phyloP scores from a whole-genome alignment of 768 basidiomycete species.

The Tremella mesenterica region DNA sequence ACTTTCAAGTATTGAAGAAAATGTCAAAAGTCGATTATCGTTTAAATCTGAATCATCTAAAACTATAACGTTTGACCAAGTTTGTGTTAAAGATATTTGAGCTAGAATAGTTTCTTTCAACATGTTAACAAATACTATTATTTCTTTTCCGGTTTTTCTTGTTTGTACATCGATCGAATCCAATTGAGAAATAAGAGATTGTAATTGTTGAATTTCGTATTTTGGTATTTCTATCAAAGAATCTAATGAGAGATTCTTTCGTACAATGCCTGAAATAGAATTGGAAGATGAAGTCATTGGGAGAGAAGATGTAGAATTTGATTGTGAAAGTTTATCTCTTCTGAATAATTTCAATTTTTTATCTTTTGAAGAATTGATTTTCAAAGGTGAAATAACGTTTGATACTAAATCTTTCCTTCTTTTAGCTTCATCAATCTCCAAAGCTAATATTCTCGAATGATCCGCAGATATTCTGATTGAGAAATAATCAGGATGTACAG shows the following conservation, averaged over 20 bases:
- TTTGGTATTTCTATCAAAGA: constrained; percentile 4
- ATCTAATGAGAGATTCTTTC: constrained; percentile 4
- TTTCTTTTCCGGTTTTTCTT: constrained; percentile 34
- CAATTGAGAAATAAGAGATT: constrained; percentile 16
- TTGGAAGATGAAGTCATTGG: too few species aligned
- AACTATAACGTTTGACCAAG: constrained; percentile 34
- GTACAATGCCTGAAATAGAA: too few species aligned
- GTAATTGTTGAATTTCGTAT: constrained; percentile 4
- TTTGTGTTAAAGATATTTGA: constrained; percentile 23
- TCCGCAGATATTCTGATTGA: constrained; percentile 47
- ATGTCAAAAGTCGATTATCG: constrained; percentile 38
- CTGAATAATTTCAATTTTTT: constrained; percentile 37
- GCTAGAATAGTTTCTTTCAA: constrained; percentile 34
- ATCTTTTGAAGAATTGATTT: constrained; percentile 13
- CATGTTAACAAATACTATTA: constrained; percentile 29
- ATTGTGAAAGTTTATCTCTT: constrained; percentile 28
- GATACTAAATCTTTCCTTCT: constrained; percentile 60
- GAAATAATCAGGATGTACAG: constrained; percentile 44
- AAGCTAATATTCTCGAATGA: constrained; percentile 47
- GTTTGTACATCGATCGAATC: constrained; percentile 30
- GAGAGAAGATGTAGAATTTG: not conserved
- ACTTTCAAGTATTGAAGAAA: constrained; percentile 24
- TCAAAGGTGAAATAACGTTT: constrained; percentile 20
- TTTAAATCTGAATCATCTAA: constrained; percentile 33
- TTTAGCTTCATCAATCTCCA: constrained; percentile 61